Base-by-base conservation (phyloP, 2,329 filamentous ascomycete genomes). In the Westerdykella ornata region DNA sequence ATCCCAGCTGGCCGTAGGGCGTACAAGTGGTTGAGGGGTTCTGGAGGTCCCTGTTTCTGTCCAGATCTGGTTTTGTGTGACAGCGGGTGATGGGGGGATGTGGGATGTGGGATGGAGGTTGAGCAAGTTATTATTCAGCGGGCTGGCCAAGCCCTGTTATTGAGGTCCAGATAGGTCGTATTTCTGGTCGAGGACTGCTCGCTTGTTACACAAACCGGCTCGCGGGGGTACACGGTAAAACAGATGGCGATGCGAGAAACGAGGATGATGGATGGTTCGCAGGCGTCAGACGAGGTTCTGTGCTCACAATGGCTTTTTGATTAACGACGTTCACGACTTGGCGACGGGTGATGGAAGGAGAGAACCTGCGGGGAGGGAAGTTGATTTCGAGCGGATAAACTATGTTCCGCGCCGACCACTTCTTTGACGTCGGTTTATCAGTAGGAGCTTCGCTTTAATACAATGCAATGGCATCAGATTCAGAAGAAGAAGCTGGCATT, bases 401-500 rank as follows among this genome's bases (percentile, higher is more conserved):
- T 33, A 11, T 3, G 16, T 17, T 33, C 30, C 30, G 30, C n/a
- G 8, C 8, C 22, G 7, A 11, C 22, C 22, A 26, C 12, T 26
- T 26, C n/a, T 26, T 26, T 26, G 22, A 26, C 22, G 22, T 4
- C 22, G 4, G 3, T 9, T 2, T 8, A 9, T 11, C 22, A 26
- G 22, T 26, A 8, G 8, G 22, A 7, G 8, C 22, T 26, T 26
- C 22, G 22, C 22, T 26, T 26, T 11, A 8, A 26, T 26, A 26
- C 22, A 11, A 26, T 26, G 8, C 30, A 35, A 65, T 63, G 60
- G 41, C 49, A 34, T 55, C 55, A 45, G 59, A 60, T 31, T 45
- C 52, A 17, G 55, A 63, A 15, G 62, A 65, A 13, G 62, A 66
- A 5, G 63, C 57, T 22, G 66, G 63, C 29, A 53, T 72, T 39